Evolutionary conservation across 2,329 filamentous ascomycete genomes (phyloP).

Genomic region (Aspergillus pseudotamarii): DNA sequence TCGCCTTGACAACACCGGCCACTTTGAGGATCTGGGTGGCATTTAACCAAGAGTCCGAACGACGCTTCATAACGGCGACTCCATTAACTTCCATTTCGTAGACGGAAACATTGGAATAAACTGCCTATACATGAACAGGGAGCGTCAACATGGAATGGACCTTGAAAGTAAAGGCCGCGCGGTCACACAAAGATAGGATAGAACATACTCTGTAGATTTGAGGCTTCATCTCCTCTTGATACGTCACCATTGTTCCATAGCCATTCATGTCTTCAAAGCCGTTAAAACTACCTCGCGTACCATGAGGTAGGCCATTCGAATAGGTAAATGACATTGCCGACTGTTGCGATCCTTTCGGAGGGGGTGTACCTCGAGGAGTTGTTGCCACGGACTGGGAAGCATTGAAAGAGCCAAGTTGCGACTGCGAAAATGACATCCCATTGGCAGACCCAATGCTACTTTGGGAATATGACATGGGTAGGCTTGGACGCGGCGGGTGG

Average conservation of each 20-base stretch:
- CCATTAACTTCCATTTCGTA: conserved; percentile 98
- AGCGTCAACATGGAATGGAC: neutral
- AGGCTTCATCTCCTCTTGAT: conserved; percentile 45
- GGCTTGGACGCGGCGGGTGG: conserved; percentile 29
- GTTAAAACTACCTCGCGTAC: conserved; percentile 38
- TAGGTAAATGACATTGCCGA: conserved; percentile 44
- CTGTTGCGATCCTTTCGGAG: conserved; percentile 46
- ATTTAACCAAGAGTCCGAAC: conserved; percentile 94
- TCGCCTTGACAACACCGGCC: conserved; percentile 94
- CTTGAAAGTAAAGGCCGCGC: conserved; percentile 11
- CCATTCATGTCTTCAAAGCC: conserved; percentile 46
- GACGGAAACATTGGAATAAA: conserved; percentile 93
- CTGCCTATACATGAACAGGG: conserved; percentile 60
- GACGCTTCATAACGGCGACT: conserved; percentile 91
- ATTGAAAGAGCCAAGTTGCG: conserved; percentile 46
- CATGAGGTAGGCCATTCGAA: conserved; percentile 39
- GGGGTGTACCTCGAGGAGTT: conserved; percentile 49
- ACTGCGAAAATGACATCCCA: conserved; percentile 43
- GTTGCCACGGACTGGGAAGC: conserved; percentile 48
- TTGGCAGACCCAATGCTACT: conserved; percentile 42
- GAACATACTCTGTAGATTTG: conserved; percentile 52
- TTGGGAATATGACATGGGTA: conserved; percentile 44
- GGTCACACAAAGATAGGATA: conserved; percentile 1
- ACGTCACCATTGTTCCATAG: conserved; percentile 39
- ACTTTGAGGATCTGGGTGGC: conserved; percentile 98